Evolutionary conservation across 2,329 filamentous ascomycete genomes (phyloP), one percentile per base, ranked within the genome.

Genomic region (Xylariaceae sp.): DNA sequence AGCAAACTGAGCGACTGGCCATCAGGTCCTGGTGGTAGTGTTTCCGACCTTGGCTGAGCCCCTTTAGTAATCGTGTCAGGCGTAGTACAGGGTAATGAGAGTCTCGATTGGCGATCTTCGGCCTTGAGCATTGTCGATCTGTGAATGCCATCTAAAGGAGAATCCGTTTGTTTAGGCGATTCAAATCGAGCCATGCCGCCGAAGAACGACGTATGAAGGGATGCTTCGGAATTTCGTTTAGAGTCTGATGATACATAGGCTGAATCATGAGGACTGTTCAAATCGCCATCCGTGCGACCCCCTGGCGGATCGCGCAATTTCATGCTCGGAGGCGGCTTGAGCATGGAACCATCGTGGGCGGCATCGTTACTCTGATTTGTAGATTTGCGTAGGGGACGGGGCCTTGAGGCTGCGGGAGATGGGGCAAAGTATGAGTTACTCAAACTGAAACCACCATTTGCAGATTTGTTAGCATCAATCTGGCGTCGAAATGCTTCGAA

Each of bases 401-500:
- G 76, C 15, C 76, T 71, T 30, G 63, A 54, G 11, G 61, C 55
- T 22, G 60, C 48, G 22, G 59, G 49, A 7, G 63, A 58, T 10
- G 69, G 68, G 19, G 69, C 66, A 53, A 80, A 77, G 51, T 78
- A 72, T 1, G 74, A 59, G 41, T 70, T 66, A 49, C 72, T 68
- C 9, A 85, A 66, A 32, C 66, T 74, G 57, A 81, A 81, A 36
- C 69, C 69, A 42, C 67, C 73, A 7, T 27, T 27, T 43, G 72
- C 68, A 36, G 12, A 12, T 39, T 71, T 70, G 58, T 84, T 85
- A 33, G 80, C 75, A 61, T 91, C 87, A n/a, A 82, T 80, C 62
- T 90, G 85, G 55, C 78, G 82, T 58, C 77, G 78, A 65, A 95
- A 92, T 2, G 86, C 86, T 65, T 92, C 89, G 55, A 87, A 92